Conservation (phyloP, 176 grass and related monocot genomes). For the Avena eriantha region DNA sequence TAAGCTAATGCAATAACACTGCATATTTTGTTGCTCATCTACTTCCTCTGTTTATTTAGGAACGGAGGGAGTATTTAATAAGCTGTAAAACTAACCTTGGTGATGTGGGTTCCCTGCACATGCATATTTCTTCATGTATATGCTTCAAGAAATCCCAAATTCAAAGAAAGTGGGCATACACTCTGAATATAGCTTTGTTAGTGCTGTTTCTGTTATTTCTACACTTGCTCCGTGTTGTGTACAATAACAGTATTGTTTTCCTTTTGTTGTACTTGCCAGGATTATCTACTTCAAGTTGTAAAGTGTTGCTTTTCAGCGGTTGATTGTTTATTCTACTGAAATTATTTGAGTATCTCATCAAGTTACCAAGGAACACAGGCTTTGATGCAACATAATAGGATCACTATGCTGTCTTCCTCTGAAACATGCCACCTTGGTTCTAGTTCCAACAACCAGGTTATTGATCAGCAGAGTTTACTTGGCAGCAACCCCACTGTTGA, state of each 20-base stretch:
- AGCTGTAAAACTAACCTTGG: background rate
- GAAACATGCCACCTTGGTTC: slow-evolving; percentile 68
- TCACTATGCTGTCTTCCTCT: slow-evolving; percentile 58
- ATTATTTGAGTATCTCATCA: slow-evolving; percentile 33
- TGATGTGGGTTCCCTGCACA: background rate
- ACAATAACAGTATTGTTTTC: background rate
- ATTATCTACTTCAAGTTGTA: slow-evolving; percentile 33
- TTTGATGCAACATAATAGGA: slow-evolving; percentile 60
- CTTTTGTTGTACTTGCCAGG: slow-evolving; percentile 36
- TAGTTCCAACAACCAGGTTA: slow-evolving; percentile 49
- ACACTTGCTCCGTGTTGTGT: background rate
- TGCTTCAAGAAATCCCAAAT: background rate
- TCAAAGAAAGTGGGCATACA: background rate
- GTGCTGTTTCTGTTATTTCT: background rate
- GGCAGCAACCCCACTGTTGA: slow-evolving; percentile 42
- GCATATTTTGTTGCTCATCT: background rate
- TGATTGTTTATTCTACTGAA: slow-evolving; percentile 35
- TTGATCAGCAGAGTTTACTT: slow-evolving; percentile 63
- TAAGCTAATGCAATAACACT: background rate
- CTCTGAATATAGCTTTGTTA: background rate
- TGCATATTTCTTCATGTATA: background rate
- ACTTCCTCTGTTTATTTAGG: too few species aligned
- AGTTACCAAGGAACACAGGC: slow-evolving; percentile 25
- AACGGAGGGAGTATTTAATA: background rate
- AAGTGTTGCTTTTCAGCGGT: slow-evolving; percentile 18